Evolutionary conservation across 805 yeast species (phyloP), one percentile per base, ranked within the genome.

Genomic region (Saitoella complicata): DNA sequence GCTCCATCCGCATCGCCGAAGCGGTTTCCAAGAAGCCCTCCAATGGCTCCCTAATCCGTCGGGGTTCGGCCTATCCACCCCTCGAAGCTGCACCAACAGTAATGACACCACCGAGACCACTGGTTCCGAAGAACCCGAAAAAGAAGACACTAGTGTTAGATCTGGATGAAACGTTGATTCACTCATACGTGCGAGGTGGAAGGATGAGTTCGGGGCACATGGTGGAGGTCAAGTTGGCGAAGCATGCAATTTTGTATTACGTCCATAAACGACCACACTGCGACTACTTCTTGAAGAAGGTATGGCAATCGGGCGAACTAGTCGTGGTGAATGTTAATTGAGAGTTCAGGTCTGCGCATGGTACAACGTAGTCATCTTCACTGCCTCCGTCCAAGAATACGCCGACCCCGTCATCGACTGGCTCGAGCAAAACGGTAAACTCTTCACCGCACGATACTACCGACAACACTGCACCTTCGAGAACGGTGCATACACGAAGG

Each of bases 341-440:
- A 4, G 4, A 21, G 21, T 21, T 21, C 21, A 21, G 21, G 21
- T 21, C 21, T 21, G 21, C 21, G 4, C 21, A 21, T 88, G 96
- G 96, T 91, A 74, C 62, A 80, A 85, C 53, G 65, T 91, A 38
- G 87, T 86, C 32, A 76, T 93, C 7, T 91, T 91, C 67, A 91
- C 98, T 0, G 98, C 98, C 1, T 80, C 94, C 37, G 87, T 91
- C 49, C 75, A 78, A 59, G 95, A 85, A 58, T 91, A 91, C 56
- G 97, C 98, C 0, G 98, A 91, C 56, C 97, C 98, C 0, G 93
- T 91, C 42, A 83, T 91, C 43, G 88, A 88, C 61, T 83, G 87
- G 77, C 67, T 88, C 13, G 97, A 88, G 59, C 69, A 71, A 54
- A 83, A 79, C 52, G 48, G 67, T 54, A 56, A 62, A 55, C 68